Evolutionary conservation across 805 yeast genomes (phyloP), one percentile per base, ranked within the genome.

Genomic region (Zygoascus ofunaensis): DNA sequence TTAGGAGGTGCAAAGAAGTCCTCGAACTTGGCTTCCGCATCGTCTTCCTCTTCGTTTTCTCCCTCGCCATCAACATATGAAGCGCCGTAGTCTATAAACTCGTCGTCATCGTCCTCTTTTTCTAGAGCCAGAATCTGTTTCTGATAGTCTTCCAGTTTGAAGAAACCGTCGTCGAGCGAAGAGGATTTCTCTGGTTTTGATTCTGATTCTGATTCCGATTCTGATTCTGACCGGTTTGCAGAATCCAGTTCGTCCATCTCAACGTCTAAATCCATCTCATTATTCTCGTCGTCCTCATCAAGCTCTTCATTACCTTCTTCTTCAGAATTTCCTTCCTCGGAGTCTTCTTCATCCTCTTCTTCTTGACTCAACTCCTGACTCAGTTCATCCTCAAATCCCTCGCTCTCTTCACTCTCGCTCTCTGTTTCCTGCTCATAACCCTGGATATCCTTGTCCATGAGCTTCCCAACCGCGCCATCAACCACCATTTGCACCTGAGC

Each of bases 401-500:
- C 55, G 10, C 36, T 45, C 14, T 45, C 55, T 15, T 48, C 55
- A 17, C 42, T 55, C 2, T 40, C 45, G 1, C 48, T 57, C 5
- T 40, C 45, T n/a, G 48, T 44, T 10, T 46, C 55, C 3, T 35
- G 49, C 23, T 43, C 54, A 7, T 36, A 42, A 2, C 24, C 51
- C 14, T 44, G 39, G 37, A 86, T 73, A 42, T 72, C 71, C 17
- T 70, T 75, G 44, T 69, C 71, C 58, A 84, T 58, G 30, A 87
- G 63, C 36, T 72, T 70, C 39, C 81, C 87, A 22, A 81, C 78
- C 10, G 82, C 82, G 5, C 81, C 82, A 47, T 87, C 96, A 33
- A 87, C 67, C 17, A 90, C 80, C 66, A 90, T 73, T 62, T 84
- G 86, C 2, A 85, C 80, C 63, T 90, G 97, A 45, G 90, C 94